Percentiles rank a stretch among this genome's conserved stretches.
Evolutionary conservation across 2,329 filamentous ascomycete species (phyloP).

Genomic region (Dryadomyces sulphureus): DNA sequence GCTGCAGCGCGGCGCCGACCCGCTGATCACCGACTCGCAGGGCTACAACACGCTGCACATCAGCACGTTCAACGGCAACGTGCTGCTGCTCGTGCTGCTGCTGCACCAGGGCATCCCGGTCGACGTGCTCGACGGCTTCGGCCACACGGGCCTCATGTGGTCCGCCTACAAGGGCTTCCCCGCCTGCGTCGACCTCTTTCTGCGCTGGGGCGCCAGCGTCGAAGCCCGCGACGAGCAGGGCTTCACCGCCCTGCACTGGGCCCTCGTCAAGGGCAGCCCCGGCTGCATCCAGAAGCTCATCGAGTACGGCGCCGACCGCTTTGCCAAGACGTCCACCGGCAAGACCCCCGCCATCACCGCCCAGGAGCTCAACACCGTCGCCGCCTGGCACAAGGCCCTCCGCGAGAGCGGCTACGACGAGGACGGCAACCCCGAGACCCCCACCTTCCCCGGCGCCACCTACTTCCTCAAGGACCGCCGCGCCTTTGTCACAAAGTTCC

Average conservation of each 20-base stretch:
- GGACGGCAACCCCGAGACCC: conserved; percentile 55
- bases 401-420: conserved; percentile 23
- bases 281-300: conserved; percentile 85
- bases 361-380: conserved; percentile 73
- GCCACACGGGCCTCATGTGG: conserved; percentile 96
- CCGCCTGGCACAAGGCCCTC: conserved; percentile 30
- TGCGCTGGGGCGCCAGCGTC: conserved; percentile 91
- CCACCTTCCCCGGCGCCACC: conserved; percentile 58
- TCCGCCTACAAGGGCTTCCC: conserved; percentile 95
- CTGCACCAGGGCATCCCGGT: conserved; percentile 93
- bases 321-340: conserved; percentile 74
- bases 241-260: conserved; percentile 93
- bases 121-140: conserved; percentile 76
- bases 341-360: conserved; percentile 83
- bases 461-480: conserved; percentile 64
- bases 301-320: conserved; percentile 90
- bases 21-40: conserved; percentile 80
- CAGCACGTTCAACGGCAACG: conserved; percentile 92
- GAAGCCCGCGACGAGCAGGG: conserved; percentile 83
- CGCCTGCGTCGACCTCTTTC: conserved; percentile 76
- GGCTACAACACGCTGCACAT: conserved; percentile 97
- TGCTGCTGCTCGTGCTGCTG: conserved; percentile 74
- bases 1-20: conserved; percentile 81
- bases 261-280: conserved; percentile 80
- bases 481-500: conserved; percentile 66